phyloP scores from a whole-genome alignment of 352 stramenopile genomes.

The Achlya hypogyna region DNA sequence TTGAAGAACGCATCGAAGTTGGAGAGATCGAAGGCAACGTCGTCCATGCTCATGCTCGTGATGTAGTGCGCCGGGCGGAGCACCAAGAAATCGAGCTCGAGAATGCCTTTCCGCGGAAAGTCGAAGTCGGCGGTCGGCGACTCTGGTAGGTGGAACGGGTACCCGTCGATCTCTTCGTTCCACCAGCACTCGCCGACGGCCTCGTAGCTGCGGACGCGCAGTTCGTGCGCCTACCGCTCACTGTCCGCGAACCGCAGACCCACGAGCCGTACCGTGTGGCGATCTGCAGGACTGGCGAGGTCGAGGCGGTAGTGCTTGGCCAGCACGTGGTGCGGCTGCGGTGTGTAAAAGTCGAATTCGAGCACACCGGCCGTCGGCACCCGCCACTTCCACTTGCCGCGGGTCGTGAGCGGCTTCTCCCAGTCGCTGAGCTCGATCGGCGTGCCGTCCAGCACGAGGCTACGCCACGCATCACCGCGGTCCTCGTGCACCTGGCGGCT shows the following conservation, averaged over 20 bases:
- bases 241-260: background rate
- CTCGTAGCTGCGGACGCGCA: conserved; percentile 9
- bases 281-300: background rate
- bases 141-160: conserved; percentile 10
- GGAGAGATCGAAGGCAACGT: background rate
- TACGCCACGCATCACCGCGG: conserved; percentile 4
- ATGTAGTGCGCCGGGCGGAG: conserved; percentile 16
- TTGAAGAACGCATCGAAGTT: conserved; percentile 4
- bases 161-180: conserved; percentile 20
- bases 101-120: conserved; percentile 4
- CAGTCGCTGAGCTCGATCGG: background rate
- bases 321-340: conserved; percentile 7
- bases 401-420: background rate
- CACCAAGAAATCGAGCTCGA: conserved; percentile 15
- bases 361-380: conserved; percentile 9
- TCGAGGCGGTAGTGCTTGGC: conserved; percentile 14
- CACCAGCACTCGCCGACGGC: conserved; percentile 19
- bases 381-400: conserved; percentile 17
- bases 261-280: background rate
- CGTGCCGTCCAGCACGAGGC: conserved; percentile 6
- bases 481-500: background rate
- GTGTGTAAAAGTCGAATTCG: conserved; percentile 20
- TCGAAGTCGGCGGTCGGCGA: background rate
- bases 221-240: conserved; percentile 1
- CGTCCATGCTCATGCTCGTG: background rate